Base-by-base conservation (phyloP, 2,329 filamentous ascomycete species). In the Botrytis fragariae region DNA sequence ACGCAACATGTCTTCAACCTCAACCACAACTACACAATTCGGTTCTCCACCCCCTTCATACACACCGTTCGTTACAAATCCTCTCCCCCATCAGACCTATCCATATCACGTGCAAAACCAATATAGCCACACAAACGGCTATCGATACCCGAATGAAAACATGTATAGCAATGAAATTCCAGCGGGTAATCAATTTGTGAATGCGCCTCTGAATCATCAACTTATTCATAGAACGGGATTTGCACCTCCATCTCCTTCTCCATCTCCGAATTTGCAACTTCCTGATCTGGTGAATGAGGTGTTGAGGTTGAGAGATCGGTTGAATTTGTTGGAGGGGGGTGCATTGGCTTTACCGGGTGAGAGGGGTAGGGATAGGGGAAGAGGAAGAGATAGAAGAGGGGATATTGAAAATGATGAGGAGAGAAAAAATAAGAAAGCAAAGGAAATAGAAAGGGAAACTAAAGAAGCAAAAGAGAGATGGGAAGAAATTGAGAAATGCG, bases 131-230 rank as follows among this genome's bases (percentile, higher is more conserved):
- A 6, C 51, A 29, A 39, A 44, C n/a, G 14, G 25, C 8, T 42
- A 54, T 10, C 16, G 22, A 48, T 20, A 35, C 10, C 10, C n/a
- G 22, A 29, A 44, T 32, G n/a, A 82, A 32, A 35, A 65, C 32
- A 25, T 44, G 45, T n/a, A 39, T 18, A 25, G 22, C 35, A 8
- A 4, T 32, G 12, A 35, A 7, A 39, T 37, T 61, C 3, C 20
- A 39, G 35, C 3, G 1, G 35, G 22, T 9, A 35, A 48, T 35
- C n/a, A 29, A 14, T 32, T 9, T 51, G 7, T 20, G 18, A 32
- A 45, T 67, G 6, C 14, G 18, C 22, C 6, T 5, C 7, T 8
- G 6, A 61, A 39, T 61, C 59, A 42, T 39, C 59, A 42, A 25
- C 0, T 35, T 35, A 7, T 44, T 8, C 22, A 51, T 25, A 32